Percentiles rank a stretch among this genome's conserved stretches.
Evolutionary conservation across 371 early-diverging fungal species (phyloP).

Genomic region (Mucor circinelloides): DNA sequence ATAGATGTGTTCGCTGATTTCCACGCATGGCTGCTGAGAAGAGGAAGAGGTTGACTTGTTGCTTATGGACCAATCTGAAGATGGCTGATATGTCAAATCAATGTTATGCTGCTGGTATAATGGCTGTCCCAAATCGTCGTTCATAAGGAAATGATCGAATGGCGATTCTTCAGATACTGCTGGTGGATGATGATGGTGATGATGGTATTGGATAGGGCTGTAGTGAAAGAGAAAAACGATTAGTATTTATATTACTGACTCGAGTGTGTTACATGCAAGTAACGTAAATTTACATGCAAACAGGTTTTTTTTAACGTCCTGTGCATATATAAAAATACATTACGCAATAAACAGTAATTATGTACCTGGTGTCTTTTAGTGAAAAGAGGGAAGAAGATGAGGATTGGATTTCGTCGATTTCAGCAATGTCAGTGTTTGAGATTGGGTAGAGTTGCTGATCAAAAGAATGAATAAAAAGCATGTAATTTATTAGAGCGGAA

Average conservation of each 20-base stretch:
- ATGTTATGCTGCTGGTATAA: conserved; percentile 2
- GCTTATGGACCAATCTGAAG: conserved; percentile 10
- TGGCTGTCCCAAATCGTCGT: conserved; percentile 2
- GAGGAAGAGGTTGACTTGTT: not conserved
- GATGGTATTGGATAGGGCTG: not conserved
- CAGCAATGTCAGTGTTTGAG: not conserved
- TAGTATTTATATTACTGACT: not conserved
- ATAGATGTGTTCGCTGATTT: not conserved
- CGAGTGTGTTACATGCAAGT: not conserved
- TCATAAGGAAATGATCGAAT: conserved; percentile 6
- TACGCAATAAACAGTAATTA: not conserved
- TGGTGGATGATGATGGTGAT: not conserved
- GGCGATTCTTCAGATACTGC: not conserved
- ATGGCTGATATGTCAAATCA: conserved; percentile 2
- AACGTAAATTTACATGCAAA: not conserved
- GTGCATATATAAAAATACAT: not conserved
- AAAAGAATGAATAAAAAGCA: conserved; percentile 8
- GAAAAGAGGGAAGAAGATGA: conserved; percentile 11
- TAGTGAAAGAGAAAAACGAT: not conserved
- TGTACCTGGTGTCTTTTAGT: not conserved
- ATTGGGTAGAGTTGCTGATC: not conserved
- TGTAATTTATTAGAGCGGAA: not conserved
- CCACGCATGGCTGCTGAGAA: not conserved
- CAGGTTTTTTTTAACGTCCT: conserved; percentile 1
- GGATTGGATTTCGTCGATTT: conserved; percentile 11